phyloP scores from a whole-genome alignment of 139 green algal species.

The Chlorella sp. region DNA sequence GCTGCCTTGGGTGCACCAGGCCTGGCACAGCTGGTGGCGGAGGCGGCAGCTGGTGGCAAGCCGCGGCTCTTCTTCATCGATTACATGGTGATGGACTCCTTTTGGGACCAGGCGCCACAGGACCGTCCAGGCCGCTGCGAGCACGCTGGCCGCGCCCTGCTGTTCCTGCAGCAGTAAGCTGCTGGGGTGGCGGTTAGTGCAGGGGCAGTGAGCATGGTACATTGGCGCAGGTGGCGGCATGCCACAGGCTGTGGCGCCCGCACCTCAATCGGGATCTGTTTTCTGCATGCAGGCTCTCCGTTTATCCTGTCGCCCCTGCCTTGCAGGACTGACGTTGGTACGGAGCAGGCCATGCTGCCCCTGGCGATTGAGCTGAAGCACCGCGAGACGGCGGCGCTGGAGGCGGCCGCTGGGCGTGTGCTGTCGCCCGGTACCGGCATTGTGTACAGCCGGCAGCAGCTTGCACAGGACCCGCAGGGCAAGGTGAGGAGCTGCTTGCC shows the following conservation, averaged over 20 bases:
- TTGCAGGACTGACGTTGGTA: slow-evolving; percentile 11
- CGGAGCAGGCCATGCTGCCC: slow-evolving; percentile 34
- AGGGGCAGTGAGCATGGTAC: no score
- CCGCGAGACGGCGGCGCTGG: slow-evolving; percentile 3
- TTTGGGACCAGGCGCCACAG: slow-evolving; percentile 5
- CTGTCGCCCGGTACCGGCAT: not conserved
- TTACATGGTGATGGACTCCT: slow-evolving; percentile 15
- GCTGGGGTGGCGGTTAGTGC: not conserved
- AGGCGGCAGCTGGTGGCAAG: slow-evolving; percentile 37
- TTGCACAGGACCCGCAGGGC: not conserved
- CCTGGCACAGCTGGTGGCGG: slow-evolving; percentile 39
- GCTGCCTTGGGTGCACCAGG: slow-evolving; percentile 25
- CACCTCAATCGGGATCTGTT: no score
- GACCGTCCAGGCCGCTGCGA: slow-evolving; percentile 9
- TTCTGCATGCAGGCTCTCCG: no score
- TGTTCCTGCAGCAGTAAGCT: slow-evolving; percentile 50
- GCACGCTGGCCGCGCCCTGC: slow-evolving; percentile 41
- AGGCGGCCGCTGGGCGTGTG: not conserved
- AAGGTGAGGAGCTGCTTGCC: no score
- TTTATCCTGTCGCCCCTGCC: not conserved
- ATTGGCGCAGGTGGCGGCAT: no score
- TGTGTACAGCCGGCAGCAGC: slow-evolving; percentile 21
- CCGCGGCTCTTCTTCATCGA: slow-evolving; percentile 44
- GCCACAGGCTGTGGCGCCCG: no score
- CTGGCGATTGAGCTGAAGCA: slow-evolving; percentile 54